Percentiles rank a stretch among this genome's conserved stretches.
phyloP scores from a whole-genome alignment of 208 protist species.

The Leishmania tropica region DNA sequence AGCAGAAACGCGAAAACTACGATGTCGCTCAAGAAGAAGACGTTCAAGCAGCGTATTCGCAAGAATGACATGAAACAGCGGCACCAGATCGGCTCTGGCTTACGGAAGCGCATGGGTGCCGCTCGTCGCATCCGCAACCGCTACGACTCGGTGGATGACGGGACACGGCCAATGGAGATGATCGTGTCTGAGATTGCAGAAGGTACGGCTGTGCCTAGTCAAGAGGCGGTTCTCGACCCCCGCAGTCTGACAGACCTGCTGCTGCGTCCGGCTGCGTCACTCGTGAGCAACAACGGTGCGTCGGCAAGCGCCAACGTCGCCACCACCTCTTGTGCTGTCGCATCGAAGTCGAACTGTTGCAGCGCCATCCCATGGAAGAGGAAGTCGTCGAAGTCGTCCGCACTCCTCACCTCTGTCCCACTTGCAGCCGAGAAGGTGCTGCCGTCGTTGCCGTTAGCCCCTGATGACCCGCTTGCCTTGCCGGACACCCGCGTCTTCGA shows the following conservation, averaged over 20 bases:
- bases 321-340: background rate
- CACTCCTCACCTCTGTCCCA: constrained; percentile 1
- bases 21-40: constrained; percentile 56
- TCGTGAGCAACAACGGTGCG: background rate
- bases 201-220: constrained; percentile 60
- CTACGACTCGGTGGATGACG: constrained; percentile 64
- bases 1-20: background rate
- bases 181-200: constrained; percentile 66
- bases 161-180: constrained; percentile 59
- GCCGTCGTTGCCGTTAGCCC: constrained; percentile 42
- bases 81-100: constrained; percentile 45
- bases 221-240: constrained; percentile 64
- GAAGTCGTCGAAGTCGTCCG: background rate
- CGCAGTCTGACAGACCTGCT: constrained; percentile 81
- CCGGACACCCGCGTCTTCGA: constrained; percentile 37
- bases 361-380: background rate
- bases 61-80: constrained; percentile 78
- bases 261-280: constrained; percentile 21
- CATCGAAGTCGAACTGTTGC: background rate
- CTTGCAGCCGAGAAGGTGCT: constrained; percentile 29
- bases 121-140: constrained; percentile 59
- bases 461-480: constrained; percentile 49
- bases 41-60: constrained; percentile 81
- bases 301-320: background rate
- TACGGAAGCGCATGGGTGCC: constrained; percentile 72